phyloP scores from a whole-genome alignment of 106 monocot genomes.

The Hemerocallis citrina region DNA sequence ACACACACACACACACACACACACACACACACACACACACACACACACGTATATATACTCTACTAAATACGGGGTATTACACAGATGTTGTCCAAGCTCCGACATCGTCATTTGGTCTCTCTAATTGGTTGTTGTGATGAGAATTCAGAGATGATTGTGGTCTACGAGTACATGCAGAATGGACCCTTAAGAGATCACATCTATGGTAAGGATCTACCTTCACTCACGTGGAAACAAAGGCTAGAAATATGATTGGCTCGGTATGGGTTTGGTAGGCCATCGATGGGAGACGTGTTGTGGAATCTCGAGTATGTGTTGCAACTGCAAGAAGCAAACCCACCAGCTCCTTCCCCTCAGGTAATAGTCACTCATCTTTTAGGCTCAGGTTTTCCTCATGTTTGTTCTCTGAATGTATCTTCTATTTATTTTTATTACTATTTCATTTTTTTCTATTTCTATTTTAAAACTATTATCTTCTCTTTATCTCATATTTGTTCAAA shows the following conservation, averaged over 20 bases:
- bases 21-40: too few relatives aligned
- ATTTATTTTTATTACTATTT: too few relatives aligned
- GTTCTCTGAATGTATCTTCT: too few relatives aligned
- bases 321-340: constrained; percentile 22
- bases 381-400: too few relatives aligned
- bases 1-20: too few relatives aligned
- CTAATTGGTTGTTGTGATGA: constrained; percentile 58
- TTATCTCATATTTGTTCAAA: neutral
- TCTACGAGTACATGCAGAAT: constrained; percentile 52
- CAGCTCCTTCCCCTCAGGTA: neutral
- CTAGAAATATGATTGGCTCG: constrained; percentile 25
- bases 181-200: constrained; percentile 52
- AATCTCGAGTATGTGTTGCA: constrained; percentile 22
- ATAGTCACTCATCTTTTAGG: too few relatives aligned
- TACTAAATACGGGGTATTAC: too few relatives aligned
- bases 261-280: constrained; percentile 21
- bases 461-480: too few relatives aligned
- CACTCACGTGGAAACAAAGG: constrained; percentile 32
- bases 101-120: constrained; percentile 35
- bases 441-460: too few relatives aligned
- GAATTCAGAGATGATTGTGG: constrained; percentile 52
- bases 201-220: constrained; percentile 31
- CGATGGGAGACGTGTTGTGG: constrained; percentile 31
- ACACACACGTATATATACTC: too few relatives aligned
- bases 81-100: constrained; percentile 39